phyloP scores from a whole-genome alignment of 2,329 filamentous ascomycete species.

The Fusarium sp. region DNA sequence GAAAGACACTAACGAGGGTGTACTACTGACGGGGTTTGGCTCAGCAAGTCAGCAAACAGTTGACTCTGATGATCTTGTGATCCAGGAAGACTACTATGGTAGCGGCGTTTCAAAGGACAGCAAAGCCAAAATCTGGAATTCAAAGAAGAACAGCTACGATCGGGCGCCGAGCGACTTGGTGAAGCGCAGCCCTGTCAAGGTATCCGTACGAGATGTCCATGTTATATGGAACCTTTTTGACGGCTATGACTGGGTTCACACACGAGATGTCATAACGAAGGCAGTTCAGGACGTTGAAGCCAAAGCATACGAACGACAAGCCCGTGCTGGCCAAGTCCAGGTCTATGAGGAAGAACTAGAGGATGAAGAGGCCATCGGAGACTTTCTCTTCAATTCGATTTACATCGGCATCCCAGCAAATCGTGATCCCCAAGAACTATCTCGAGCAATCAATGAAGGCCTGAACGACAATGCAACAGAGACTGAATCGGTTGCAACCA shows the following conservation, averaged over 20 bases:
- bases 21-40: slow-evolving; percentile 48
- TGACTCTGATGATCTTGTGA: slow-evolving; percentile 70
- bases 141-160: slow-evolving; percentile 77
- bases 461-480: slow-evolving; percentile 88
- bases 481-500: slow-evolving; percentile 87
- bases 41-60: slow-evolving; percentile 52
- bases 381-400: slow-evolving; percentile 98
- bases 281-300: slow-evolving; percentile 89
- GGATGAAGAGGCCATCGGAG: slow-evolving; percentile 87
- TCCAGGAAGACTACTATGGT: slow-evolving; percentile 82
- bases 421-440: slow-evolving; percentile 82
- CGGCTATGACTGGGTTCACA: slow-evolving; percentile 94
- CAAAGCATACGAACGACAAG: slow-evolving; percentile 79
- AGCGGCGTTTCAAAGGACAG: slow-evolving; percentile 67
- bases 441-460: slow-evolving; percentile 85
- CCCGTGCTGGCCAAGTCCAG: slow-evolving; percentile 64
- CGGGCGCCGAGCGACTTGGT: slow-evolving; percentile 68
- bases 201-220: slow-evolving; percentile 86
- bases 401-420: slow-evolving; percentile 94
- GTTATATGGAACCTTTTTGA: slow-evolving; percentile 98
- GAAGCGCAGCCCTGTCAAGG: slow-evolving; percentile 74
- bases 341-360: slow-evolving; percentile 76
- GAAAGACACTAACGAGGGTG: slow-evolving; percentile 50
- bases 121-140: slow-evolving; percentile 83
- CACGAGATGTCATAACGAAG: slow-evolving; percentile 84